These are phyloP conservation scores for Ogataea populi-albae DNA, from an alignment of 805 yeast genomes.

Conservation along the genomic window DNA sequence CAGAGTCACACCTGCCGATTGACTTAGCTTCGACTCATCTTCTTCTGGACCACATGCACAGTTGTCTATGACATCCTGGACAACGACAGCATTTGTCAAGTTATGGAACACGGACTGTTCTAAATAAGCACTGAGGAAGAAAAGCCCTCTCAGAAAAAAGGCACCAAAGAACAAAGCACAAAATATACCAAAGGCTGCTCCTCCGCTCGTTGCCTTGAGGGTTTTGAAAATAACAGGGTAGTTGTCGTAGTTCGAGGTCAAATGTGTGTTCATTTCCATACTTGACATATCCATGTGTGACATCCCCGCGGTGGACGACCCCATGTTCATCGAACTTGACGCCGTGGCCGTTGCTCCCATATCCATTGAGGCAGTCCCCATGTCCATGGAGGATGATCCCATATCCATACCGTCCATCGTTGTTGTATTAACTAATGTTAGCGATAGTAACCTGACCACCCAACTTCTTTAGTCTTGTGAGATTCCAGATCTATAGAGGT, in stretches of 20 bases:
- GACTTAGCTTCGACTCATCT: constrained; percentile 14
- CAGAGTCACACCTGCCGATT: constrained; percentile 12
- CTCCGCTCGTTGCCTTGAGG: constrained; percentile 52
- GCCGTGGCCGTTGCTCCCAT: constrained; percentile 9
- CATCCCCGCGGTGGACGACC: constrained; percentile 14
- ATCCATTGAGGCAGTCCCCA: constrained; percentile 17
- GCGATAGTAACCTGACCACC: no score
- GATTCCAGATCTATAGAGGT: no score
- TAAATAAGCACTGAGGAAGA: constrained; percentile 57
- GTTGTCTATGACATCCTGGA: constrained; percentile 28
- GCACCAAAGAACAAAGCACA: constrained; percentile 56
- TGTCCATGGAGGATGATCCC: constrained; percentile 21
- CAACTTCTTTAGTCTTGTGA: no score
- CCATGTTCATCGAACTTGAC: constrained; percentile 19
- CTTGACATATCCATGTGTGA: constrained; percentile 17
- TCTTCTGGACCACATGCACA: constrained; percentile 36
- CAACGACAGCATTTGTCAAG: constrained; percentile 27
- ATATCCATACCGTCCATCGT: constrained; percentile 25
- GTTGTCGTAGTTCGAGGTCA: constrained; percentile 47
- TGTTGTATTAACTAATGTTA: not conserved
- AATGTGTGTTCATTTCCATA: constrained; percentile 55
- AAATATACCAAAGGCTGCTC: constrained; percentile 72
- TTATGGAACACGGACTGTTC: constrained; percentile 65
- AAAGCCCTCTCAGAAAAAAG: constrained; percentile 56
- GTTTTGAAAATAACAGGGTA: constrained; percentile 64